phyloP scores from a whole-genome alignment of 2,329 filamentous ascomycete species.

The Tolypocladium paradoxum region DNA sequence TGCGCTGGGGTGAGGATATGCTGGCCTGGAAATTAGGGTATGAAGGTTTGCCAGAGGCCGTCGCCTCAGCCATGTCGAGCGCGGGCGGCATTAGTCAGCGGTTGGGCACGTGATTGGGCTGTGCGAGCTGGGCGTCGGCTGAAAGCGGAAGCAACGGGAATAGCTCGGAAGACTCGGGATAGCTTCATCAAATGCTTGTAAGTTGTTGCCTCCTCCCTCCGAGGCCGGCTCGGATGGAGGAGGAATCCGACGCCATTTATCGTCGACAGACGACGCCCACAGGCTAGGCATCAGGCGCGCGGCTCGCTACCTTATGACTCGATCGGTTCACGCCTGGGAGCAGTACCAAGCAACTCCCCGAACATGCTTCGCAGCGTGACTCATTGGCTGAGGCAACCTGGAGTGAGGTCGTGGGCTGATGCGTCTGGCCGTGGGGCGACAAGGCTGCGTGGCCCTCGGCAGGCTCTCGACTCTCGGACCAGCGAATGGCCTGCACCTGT shows the following conservation, averaged over 20 bases:
- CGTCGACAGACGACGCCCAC: not conserved
- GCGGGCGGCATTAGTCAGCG: slow-evolving; percentile 17
- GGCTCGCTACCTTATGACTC: slow-evolving; percentile 1
- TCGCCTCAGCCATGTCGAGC: not conserved
- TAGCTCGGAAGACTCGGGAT: not conserved
- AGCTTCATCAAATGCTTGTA: not conserved
- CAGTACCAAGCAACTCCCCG: not conserved
- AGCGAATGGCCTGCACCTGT: not conserved
- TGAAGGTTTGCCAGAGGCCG: slow-evolving; percentile 9
- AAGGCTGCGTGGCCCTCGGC: not conserved
- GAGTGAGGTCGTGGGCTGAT: not conserved
- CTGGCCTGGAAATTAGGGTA: slow-evolving; percentile 16
- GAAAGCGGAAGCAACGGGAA: not conserved
- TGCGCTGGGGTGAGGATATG: slow-evolving; percentile 8
- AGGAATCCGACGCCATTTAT: not conserved
- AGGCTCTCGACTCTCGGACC: not conserved
- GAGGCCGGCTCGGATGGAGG: slow-evolving; percentile 1
- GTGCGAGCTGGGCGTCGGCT: not conserved
- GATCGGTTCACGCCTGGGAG: not conserved
- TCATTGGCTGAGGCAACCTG: not conserved
- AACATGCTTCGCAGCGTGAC: not conserved
- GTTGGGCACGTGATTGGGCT: slow-evolving; percentile 14
- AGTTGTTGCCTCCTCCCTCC: not conserved
- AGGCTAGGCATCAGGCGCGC: not conserved
- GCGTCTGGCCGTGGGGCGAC: not conserved